Evolutionary conservation across 306 rosid genomes (phyloP).

Genomic region (Ammopiptanthus mongolicus): DNA sequence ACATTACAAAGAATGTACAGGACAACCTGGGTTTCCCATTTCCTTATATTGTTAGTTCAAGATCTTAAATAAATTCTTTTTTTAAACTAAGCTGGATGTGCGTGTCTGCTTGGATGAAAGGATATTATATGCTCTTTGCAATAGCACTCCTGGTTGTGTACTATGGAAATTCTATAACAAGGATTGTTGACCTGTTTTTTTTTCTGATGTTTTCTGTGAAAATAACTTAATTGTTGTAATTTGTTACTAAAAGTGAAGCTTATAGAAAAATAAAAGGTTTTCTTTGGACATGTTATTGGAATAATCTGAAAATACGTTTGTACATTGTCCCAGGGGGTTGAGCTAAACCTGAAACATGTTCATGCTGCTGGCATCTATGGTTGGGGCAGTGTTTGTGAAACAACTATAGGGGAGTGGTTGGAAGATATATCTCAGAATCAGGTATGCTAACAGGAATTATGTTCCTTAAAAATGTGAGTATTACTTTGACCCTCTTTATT

Average conservation of each 20-base stretch:
- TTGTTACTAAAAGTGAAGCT: background rate
- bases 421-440: slow-evolving; percentile 94
- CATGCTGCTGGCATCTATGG: slow-evolving; percentile 88
- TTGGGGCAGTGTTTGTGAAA: slow-evolving; percentile 90
- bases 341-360: slow-evolving; percentile 82
- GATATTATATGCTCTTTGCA: background rate
- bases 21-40: background rate
- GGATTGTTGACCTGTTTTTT: background rate
- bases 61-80: background rate
- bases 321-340: slow-evolving; percentile 70
- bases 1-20: background rate
- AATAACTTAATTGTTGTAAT: background rate
- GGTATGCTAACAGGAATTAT: slow-evolving; percentile 38
- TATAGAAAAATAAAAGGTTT: background rate
- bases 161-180: slow-evolving; percentile 15
- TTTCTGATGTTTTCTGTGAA: background rate
- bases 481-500: slow-evolving; percentile 21
- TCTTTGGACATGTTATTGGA: slow-evolving; percentile 14
- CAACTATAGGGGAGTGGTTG: slow-evolving; percentile 82
- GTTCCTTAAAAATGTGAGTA: slow-evolving; percentile 12
- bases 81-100: background rate
- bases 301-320: slow-evolving; percentile 14
- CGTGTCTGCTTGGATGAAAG: background rate
- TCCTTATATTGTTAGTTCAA: background rate
- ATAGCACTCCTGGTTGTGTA: background rate